Percentiles rank a stretch among this genome's conserved stretches.
Evolutionary conservation across 164 flowering plant genomes (phyloP).

Genomic region (Stephania cephalantha): DNA sequence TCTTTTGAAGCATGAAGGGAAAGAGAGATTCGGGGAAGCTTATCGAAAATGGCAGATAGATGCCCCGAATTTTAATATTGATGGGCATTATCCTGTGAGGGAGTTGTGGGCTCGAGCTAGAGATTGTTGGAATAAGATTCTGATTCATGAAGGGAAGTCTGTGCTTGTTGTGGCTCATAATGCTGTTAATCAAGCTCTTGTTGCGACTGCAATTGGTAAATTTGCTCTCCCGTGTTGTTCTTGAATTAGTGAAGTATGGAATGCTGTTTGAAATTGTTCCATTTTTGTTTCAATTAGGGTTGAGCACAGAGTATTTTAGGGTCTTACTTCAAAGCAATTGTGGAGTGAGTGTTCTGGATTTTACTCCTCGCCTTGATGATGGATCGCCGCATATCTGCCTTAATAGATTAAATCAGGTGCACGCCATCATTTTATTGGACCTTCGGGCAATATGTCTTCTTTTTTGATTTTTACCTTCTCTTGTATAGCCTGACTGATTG

Average conservation of each 20-base stretch:
- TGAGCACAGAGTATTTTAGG: slow-evolving; percentile 85
- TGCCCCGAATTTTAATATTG: slow-evolving; percentile 76
- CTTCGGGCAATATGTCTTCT: neutral
- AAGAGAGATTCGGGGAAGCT: slow-evolving; percentile 66
- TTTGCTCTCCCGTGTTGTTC: neutral
- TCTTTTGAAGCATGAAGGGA: slow-evolving; percentile 82
- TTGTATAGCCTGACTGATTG: neutral
- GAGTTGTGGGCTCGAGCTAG: slow-evolving; percentile 88
- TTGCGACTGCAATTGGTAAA: slow-evolving; percentile 89
- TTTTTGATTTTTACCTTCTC: neutral
- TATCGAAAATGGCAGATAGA: slow-evolving; percentile 79
- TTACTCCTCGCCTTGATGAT: slow-evolving; percentile 58
- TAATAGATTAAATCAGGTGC: slow-evolving; percentile 90
- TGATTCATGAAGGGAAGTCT: slow-evolving; percentile 69
- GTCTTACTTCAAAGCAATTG: slow-evolving; percentile 90
- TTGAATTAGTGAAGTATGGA: neutral
- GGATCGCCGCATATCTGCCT: slow-evolving; percentile 67
- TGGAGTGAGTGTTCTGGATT: slow-evolving; percentile 90
- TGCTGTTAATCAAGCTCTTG: slow-evolving; percentile 97
- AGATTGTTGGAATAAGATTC: slow-evolving; percentile 70
- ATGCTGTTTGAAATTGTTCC: neutral
- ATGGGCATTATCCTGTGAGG: slow-evolving; percentile 92
- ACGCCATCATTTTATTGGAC: neutral
- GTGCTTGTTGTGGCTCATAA: slow-evolving; percentile 96
- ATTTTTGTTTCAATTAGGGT: slow-evolving; percentile 36